Base-by-base conservation (phyloP, 495 filamentous ascomycete genomes). In the Filosporella fistucella region DNA sequence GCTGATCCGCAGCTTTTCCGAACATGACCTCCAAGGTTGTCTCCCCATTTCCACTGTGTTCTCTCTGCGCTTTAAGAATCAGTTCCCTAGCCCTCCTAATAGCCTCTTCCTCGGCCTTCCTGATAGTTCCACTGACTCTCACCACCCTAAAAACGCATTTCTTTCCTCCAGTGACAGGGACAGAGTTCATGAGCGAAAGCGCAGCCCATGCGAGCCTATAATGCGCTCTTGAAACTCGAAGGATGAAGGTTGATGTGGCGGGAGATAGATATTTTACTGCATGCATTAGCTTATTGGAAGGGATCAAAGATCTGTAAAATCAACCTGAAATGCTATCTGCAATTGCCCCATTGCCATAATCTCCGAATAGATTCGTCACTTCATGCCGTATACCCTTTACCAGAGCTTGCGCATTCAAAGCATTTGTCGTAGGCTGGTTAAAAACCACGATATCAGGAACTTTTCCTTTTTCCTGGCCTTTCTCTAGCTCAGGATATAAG, bases 201-300 rank as follows among this genome's bases (percentile, higher is more conserved):
- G 89, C 87, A 0, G 89, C 81, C 93, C 93, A 97, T 8, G 93
- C 82, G 35, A 96, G 74, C 12, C 86, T 80, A 64, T 87, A 94
- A 37, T 91, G 80, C 0, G 78, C 78, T 33, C 91, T 81, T 9
- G 86, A 77, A 49, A 86, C 82, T 39, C 87, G 80, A 23, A 98
- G 69, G 47, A 97, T 97, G 42, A 89, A 86, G 5, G 91, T 98
- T 16, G 88, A 94, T 0, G 94, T 98, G n/a, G 88, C 87, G 1
- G 77, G 75, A 5, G 90, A 95, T 39, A 93, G 77, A 65, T 97
- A 97, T 73, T 93, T 96, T 12, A 98, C 89, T 94, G 47, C 29
- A 39, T 45, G 25, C 28, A 42, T 45, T 38, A 45, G 47, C 4
- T 43, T 39, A 47, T 30, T 56, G 44, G 23, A 36, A 52, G 20